These are phyloP conservation scores for Medicago arabica DNA, from an alignment of 306 rosid genomes.

Conservation along the genomic window DNA sequence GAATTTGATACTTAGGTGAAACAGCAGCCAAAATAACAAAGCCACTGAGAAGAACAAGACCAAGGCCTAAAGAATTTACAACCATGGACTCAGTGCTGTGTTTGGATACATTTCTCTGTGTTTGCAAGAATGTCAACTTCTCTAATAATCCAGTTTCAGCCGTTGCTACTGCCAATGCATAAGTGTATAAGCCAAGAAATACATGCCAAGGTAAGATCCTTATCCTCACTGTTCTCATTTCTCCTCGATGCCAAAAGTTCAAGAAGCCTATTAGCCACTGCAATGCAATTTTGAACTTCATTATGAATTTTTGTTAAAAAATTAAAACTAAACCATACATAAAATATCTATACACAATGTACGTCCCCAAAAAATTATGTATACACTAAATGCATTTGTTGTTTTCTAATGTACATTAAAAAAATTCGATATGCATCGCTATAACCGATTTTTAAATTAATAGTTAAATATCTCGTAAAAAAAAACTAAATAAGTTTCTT, in stretches of 20 bases:
- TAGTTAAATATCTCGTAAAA: too few species aligned
- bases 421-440: too few species aligned
- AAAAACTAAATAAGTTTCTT: too few species aligned
- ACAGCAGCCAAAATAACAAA: constrained; percentile 73
- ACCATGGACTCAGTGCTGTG: constrained; percentile 65
- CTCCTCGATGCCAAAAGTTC: constrained; percentile 94
- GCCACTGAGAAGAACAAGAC: constrained; percentile 70
- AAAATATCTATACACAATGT: too few species aligned
- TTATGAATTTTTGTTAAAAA: too few species aligned
- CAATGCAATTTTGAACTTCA: not conserved
- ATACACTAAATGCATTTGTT: too few species aligned
- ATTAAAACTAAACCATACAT: too few species aligned
- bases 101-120: constrained; percentile 59
- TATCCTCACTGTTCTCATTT: constrained; percentile 56
- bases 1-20: constrained; percentile 61
- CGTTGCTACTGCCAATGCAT: constrained; percentile 79
- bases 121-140: constrained; percentile 81
- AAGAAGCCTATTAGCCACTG: constrained; percentile 89
- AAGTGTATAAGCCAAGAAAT: constrained; percentile 78
- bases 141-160: constrained; percentile 92
- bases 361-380: too few species aligned
- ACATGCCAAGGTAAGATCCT: constrained; percentile 89
- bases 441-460: too few species aligned
- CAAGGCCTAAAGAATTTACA: constrained; percentile 73
- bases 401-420: too few species aligned